Conservation (phyloP, 257 asterid genomes). For the Hygrophila difformis region DNA sequence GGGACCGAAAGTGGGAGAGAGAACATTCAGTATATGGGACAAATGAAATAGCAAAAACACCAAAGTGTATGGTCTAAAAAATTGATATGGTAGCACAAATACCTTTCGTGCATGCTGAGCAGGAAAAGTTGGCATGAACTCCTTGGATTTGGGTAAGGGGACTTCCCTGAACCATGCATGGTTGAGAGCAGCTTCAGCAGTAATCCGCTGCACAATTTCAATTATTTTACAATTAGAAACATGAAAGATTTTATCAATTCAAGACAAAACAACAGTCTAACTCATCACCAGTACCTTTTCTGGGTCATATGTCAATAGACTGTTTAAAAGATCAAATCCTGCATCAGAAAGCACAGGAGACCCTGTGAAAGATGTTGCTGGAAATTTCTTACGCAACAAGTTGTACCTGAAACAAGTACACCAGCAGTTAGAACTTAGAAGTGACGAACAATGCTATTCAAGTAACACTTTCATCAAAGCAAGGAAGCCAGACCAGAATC, state of each 20-base stretch:
- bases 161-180: conserved; percentile 90
- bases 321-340: conserved; percentile 80
- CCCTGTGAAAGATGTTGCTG: conserved; percentile 61
- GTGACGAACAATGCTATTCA: conserved; percentile 22
- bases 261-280: background rate
- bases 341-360: conserved; percentile 80
- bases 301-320: conserved; percentile 75
- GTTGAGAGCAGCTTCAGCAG: conserved; percentile 73
- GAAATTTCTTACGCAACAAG: conserved; percentile 53
- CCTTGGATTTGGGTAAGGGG: conserved; percentile 81
- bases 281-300: conserved; percentile 42
- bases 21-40: too few relatives aligned
- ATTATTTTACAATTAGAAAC: conserved; percentile 12
- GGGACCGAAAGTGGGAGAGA: too few relatives aligned
- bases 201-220: conserved; percentile 50
- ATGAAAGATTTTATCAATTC: background rate
- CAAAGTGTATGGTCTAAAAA: background rate
- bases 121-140: conserved; percentile 92
- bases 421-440: conserved; percentile 42
- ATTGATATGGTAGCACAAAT: background rate
- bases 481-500: conserved; percentile 79
- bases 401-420: conserved; percentile 64
- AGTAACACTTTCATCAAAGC: conserved; percentile 44
- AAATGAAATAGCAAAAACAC: conserved; percentile 1
- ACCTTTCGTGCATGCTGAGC: conserved; percentile 94